These are phyloP conservation scores for Puccinia polysora DNA, from an alignment of 1,284 basidiomycete genomes.

Conservation along the genomic window DNA sequence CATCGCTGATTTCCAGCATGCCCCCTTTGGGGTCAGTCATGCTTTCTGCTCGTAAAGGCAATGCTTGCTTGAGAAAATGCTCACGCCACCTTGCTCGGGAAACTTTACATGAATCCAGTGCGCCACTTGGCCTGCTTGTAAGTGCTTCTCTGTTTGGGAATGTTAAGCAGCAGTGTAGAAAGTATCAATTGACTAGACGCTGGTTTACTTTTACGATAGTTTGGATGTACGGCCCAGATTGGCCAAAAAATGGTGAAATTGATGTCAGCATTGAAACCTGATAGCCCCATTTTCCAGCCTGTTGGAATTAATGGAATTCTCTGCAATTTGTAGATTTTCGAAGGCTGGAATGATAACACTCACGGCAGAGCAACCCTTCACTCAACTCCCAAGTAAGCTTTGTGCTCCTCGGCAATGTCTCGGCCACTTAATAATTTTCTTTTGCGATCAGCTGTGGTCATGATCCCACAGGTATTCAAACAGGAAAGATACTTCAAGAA, in stretches of 20 bases:
- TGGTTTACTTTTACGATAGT: neutral
- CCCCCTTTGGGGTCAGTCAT: constrained; percentile 13
- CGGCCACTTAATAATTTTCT: neutral
- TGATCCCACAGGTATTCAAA: constrained; percentile 33
- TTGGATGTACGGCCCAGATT: constrained; percentile 28
- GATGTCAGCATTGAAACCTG: constrained; percentile 25
- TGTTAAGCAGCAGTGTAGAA: neutral
- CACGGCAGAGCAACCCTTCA: constrained; percentile 4
- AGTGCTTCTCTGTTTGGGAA: neutral
- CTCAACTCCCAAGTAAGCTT: constrained; percentile 7
- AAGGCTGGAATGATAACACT: constrained; percentile 26
- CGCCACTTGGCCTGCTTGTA: constrained; percentile 34
- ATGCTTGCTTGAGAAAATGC: neutral
- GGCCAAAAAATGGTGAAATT: constrained; percentile 23
- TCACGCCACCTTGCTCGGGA: neutral
- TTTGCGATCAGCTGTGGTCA: constrained; percentile 10
- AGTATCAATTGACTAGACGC: neutral
- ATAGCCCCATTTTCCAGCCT: neutral
- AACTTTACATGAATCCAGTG: constrained; percentile 7
- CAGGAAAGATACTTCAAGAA: constrained; percentile 27
- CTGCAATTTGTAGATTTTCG: constrained; percentile 13
- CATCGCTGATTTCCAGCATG: constrained; percentile 31
- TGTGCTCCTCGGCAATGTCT: neutral
- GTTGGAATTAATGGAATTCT: neutral
- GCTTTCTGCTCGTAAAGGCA: neutral